Base-by-base conservation (phyloP, 495 filamentous ascomycete species). In the Chaetomium cochliodes region DNA sequence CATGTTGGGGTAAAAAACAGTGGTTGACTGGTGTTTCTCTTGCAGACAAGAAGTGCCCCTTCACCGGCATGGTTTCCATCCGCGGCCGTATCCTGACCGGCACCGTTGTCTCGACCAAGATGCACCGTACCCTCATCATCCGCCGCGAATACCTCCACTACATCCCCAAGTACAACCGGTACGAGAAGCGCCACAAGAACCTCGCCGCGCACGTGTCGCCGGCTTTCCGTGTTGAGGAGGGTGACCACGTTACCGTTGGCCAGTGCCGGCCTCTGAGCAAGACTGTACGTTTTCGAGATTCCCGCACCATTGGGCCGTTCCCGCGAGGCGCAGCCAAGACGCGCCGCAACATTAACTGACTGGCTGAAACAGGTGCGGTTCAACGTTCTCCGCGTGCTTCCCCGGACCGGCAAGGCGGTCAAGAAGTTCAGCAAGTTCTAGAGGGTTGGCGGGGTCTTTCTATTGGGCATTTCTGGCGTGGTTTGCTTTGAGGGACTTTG, bases 181-280 rank as follows among this genome's bases (percentile, higher is more conserved):
- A 99, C 82, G 96, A 99, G 91, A 97, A 96, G 87, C 85, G 94
- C 76, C 94, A 99, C 88, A 98, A 96, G 90, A 99, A 99, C 87
- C 84, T 99, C 51, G 90, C 94, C 71, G 96, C 93, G 67, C 94
- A 99, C 86, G 94, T 98, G 67, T 96, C 92, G 63, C 94, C 94
- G 73, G 93, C 93, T 79, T 99, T 99, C 91, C 94, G 94, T 94
- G 92, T 98, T 74, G 90, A 94, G 86, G 93, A 97, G 74, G 94
- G 94, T 86, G 96, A 99, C 81, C 89, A 91, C 83, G 94, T 99
- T 73, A 97, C 92, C 70, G 94, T 99, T 81, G 94, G 94, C 81
- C 93, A 98, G 86, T 98, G 96, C 89, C 83, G 94, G 78, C 96
- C 96, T 74, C 85, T 99, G 68, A 90, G 86, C 90, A 98, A 98